Percentiles rank a stretch among this genome's conserved stretches.
Conservation (phyloP, 2,329 filamentous ascomycete genomes). For the Beauveria caledonica region DNA sequence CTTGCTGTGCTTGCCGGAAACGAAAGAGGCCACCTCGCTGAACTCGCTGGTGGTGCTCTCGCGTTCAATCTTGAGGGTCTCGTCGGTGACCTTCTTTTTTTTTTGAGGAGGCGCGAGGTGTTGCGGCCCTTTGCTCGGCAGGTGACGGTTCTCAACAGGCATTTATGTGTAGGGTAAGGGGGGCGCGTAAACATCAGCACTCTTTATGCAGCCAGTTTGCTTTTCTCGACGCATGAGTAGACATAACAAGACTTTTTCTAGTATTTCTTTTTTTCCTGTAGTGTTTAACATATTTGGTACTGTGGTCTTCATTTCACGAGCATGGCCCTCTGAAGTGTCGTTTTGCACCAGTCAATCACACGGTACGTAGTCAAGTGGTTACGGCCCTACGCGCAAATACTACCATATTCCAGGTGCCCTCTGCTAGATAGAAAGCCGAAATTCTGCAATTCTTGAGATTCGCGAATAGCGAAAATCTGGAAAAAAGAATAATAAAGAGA, state of each 20-base stretch:
- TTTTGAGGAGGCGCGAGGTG: conserved; percentile 79
- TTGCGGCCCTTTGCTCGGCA: conserved; percentile 48
- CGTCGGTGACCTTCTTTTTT: conserved; percentile 77
- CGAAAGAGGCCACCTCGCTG: conserved; percentile 73
- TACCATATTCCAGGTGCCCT: too few species aligned
- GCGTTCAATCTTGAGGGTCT: conserved; percentile 74
- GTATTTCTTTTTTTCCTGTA: not conserved
- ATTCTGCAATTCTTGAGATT: too few species aligned
- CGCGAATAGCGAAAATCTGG: not conserved
- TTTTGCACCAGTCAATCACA: too few species aligned
- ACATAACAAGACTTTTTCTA: not conserved
- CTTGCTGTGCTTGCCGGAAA: conserved; percentile 83
- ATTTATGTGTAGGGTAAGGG: not conserved
- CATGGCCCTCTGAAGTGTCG: too few species aligned
- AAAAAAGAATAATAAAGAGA: not conserved
- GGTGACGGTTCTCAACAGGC: not conserved
- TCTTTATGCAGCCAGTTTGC: not conserved
- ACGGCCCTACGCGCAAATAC: too few species aligned
- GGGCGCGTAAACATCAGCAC: not conserved
- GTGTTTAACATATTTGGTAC: too few species aligned
- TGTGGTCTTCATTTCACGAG: too few species aligned
- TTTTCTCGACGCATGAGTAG: not conserved
- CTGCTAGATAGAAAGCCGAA: too few species aligned
- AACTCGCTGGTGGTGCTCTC: conserved; percentile 83
- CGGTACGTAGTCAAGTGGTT: too few species aligned